A percentile compares a stretch with the other conserved stretches of the same genome.
Evolutionary conservation across 306 rosid genomes (phyloP).

Genomic region (Corylus heterophylla): DNA sequence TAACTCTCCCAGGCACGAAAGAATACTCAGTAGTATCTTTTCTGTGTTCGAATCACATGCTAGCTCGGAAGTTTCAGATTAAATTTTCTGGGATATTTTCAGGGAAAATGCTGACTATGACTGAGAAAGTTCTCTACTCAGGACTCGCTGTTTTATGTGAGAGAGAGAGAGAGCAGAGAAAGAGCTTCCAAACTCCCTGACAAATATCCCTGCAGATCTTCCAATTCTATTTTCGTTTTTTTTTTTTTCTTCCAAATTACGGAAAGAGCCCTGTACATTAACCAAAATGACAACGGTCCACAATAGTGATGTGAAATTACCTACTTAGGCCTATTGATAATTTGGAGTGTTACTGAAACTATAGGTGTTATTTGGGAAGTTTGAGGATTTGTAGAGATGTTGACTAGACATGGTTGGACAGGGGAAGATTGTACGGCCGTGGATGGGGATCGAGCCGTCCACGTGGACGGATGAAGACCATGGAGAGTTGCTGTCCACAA

Average conservation of each 20-base stretch:
- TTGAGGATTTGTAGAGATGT: not conserved
- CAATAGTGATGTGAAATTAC: not conserved
- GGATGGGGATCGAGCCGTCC: constrained; percentile 17
- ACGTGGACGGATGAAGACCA: constrained; percentile 45
- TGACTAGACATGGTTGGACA: not conserved
- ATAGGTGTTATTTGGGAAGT: not conserved
- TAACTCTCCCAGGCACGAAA: not conserved
- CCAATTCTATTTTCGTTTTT: constrained; percentile 13
- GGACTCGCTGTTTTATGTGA: constrained; percentile 17
- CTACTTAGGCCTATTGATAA: not conserved
- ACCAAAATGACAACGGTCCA: constrained; percentile 2
- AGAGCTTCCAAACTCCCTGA: constrained; percentile 36
- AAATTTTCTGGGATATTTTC: constrained; percentile 3
- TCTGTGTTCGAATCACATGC: not conserved
- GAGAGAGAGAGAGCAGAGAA: constrained; percentile 1
- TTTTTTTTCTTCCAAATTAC: constrained; percentile 20
- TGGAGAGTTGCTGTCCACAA: constrained; percentile 35
- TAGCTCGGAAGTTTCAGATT: not conserved
- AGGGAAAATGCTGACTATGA: constrained; percentile 5
- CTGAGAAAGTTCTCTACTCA: not conserved
- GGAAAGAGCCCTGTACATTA: constrained; percentile 1
- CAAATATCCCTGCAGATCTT: constrained; percentile 56
- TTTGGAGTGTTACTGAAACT: not conserved
- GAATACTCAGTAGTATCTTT: too few relatives aligned
- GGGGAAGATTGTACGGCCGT: constrained; percentile 26